Evolutionary conservation across 495 filamentous ascomycete genomes (phyloP), one percentile per base, ranked within the genome.

Genomic region (Penicillium pulvis): DNA sequence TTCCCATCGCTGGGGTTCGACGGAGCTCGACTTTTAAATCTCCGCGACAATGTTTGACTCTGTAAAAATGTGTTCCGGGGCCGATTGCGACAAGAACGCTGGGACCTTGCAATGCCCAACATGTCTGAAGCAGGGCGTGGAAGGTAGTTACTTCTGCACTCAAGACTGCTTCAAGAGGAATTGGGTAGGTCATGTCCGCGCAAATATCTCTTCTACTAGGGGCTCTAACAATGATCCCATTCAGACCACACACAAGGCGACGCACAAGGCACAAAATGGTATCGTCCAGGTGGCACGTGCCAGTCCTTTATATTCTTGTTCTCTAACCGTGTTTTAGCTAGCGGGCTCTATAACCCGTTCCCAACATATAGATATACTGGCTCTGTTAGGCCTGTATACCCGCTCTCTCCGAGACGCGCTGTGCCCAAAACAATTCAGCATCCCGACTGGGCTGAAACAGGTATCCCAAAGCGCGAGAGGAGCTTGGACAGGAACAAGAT

Each of bases 81-180:
- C 71, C 12, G 87, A 88, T 63, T 96, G 91, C 72, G 72, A 76
- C 11, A 92, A 93, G 59, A 85, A 90, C 47, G 88, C 89, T 42
- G 83, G 87, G 20, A 71, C 81, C 12, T 74, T 96, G n/a, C 90
- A 95, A 67, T 96, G 91, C 72, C 91, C 91, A 30, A 93, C 86
- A 28, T 96, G 91, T 65, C 76, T 93, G 59, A 92, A 90, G 67
- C 67, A 90, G 12, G 91, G 85, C 17, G 6, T 60, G n/a, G 92
- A 88, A 73, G 87, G 87, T 61, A 90, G 88, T 70, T 93, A 80
- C 67, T 96, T 95, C 76, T 96, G 91, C 75, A 86, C 88, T 2
- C 91, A 96, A 68, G 91, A 95, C 60, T 96, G 91, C 77, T 96
- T 96, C 75, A 95, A 93, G 78, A 84, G 81, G 68, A 94, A 87